Evolutionary conservation across 1,284 basidiomycete species (phyloP), one percentile per base, ranked within the genome.

Genomic region (Puccinia novopanici): DNA sequence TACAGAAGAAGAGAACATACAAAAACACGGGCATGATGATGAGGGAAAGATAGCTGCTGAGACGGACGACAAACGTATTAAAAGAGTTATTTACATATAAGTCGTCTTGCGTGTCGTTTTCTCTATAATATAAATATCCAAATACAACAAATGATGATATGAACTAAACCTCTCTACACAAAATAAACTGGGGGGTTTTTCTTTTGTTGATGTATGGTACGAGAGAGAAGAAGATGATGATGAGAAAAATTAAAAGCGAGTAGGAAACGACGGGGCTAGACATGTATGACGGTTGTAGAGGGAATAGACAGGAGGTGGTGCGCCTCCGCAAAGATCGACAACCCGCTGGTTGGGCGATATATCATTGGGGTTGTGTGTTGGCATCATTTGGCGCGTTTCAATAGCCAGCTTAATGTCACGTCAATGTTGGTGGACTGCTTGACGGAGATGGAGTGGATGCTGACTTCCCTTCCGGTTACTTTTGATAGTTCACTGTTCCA

Each of bases 401-500:
- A 55, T 78, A 78, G 22, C 76, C 76, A 78, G 27, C 37, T 70
- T n/a, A 78, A 37, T 40, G 76, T 57, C 9, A 68, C 67, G 45
- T 78, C 76, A 24, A 78, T 78, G 42, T 78, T 78, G 12, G 52
- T 78, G 15, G 76, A 78, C 42, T 78, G 54, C 37, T 78, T 78
- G 42, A 67, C 76, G n/a, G 76, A 78, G 54, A 78, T 78, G n/a
- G 76, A 78, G 48, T 78, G 71, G 30, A 78, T 78, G 63, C 65
- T 71, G 19, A 78, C 76, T 78, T 78, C 76, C 30, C 76, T 68
- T 40, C 76, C 76, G 8, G 54, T 78, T 19, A 78, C 67, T 78
- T 78, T 78, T n/a, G 76, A 70, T 24, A 78, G 63, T 40, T 78
- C 76, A 40, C 76, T 78, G 50, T 12, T 52, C 19, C 10, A 52